Conservation (phyloP, 495 filamentous ascomycete species). For the Darksidea phi region DNA sequence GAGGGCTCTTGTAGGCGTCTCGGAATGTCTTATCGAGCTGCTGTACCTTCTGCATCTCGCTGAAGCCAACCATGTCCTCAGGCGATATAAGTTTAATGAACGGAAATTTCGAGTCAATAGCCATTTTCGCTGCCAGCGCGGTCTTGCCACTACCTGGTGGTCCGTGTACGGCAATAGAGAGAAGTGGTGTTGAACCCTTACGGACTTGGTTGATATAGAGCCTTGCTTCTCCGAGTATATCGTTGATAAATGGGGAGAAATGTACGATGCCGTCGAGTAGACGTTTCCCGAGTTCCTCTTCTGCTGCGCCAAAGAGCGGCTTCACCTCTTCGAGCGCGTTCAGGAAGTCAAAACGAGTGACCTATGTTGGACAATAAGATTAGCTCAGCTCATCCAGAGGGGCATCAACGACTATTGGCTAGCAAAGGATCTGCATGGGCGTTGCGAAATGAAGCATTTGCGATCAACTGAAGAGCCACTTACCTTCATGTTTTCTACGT, state of each 20-base stretch:
- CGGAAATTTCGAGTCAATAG: slow-evolving; percentile 82
- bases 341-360: slow-evolving; percentile 72
- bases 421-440: too few relatives aligned
- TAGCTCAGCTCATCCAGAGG: too few relatives aligned
- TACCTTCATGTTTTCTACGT: slow-evolving; percentile 86
- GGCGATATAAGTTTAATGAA: slow-evolving; percentile 91
- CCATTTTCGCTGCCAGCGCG: slow-evolving; percentile 84
- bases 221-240: slow-evolving; percentile 76
- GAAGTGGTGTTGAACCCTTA: slow-evolving; percentile 67
- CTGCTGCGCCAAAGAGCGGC: slow-evolving; percentile 91
- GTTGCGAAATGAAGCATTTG: too few relatives aligned
- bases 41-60: slow-evolving; percentile 80
- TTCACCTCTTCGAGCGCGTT: slow-evolving; percentile 87
- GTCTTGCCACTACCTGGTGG: slow-evolving; percentile 88
- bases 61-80: slow-evolving; percentile 81
- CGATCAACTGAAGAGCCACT: slow-evolving; percentile 59
- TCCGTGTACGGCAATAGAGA: slow-evolving; percentile 82
- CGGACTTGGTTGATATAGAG: slow-evolving; percentile 79
- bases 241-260: slow-evolving; percentile 71
- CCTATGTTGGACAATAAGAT: too few relatives aligned
- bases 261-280: slow-evolving; percentile 79
- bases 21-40: slow-evolving; percentile 85
- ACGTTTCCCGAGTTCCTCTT: slow-evolving; percentile 78
- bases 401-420: too few relatives aligned
- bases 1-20: slow-evolving; percentile 89